phyloP scores from a whole-genome alignment of 176 grass and related monocot genomes.

The Tillandsia fasciculata region DNA sequence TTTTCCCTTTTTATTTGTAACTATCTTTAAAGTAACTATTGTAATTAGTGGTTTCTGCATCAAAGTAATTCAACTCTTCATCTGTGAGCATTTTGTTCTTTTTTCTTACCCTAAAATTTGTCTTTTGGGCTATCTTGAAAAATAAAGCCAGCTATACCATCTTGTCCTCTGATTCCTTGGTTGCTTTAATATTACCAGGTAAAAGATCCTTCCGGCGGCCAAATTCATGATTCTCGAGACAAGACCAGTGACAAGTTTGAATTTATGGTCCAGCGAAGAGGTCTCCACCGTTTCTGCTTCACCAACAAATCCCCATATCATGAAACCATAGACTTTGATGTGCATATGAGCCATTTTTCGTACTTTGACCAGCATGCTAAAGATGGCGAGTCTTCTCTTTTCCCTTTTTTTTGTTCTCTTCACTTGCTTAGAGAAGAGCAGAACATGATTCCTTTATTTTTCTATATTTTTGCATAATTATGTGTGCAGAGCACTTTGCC shows the following conservation, averaged over 20 bases:
- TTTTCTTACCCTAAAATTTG: background rate
- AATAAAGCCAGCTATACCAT: background rate
- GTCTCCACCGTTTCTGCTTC: constrained; percentile 81
- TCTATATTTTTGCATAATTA: constrained; percentile 10
- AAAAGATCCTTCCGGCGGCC: constrained; percentile 52
- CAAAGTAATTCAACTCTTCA: background rate
- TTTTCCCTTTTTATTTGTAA: too few species aligned
- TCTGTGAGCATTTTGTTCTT: background rate
- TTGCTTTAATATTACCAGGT: constrained; percentile 37
- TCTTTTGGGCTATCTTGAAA: background rate
- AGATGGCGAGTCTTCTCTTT: constrained; percentile 41
- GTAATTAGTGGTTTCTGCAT: too few species aligned
- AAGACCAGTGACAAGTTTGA: constrained; percentile 91
- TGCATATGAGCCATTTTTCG: constrained; percentile 63
- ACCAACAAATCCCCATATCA: constrained; percentile 81
- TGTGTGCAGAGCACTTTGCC: constrained; percentile 66
- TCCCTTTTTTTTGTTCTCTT: background rate
- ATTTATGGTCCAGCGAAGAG: constrained; percentile 68
- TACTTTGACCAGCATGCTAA: constrained; percentile 82
- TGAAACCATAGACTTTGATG: constrained; percentile 91
- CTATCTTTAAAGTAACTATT: too few species aligned
- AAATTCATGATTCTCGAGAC: constrained; percentile 65
- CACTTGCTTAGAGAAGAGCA: background rate
- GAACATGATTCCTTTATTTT: background rate
- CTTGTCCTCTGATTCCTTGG: background rate